Evolutionary conservation across 1,139 yeast species (phyloP).

Genomic region (Kodamaea arcana): DNA sequence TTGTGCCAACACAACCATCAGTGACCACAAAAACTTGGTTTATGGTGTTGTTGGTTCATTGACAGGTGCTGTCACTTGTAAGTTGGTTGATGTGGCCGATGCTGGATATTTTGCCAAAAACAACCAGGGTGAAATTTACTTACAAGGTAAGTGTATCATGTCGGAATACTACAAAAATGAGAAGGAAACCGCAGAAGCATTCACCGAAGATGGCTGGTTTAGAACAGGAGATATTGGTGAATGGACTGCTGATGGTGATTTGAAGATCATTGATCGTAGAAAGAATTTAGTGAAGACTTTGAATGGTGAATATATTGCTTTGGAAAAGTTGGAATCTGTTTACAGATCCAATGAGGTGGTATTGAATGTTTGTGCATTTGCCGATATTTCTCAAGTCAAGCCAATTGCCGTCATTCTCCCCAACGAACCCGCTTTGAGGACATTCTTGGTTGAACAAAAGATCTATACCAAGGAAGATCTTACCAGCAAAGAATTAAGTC

Average conservation of each 20-base stretch:
- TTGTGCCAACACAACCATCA: conserved; percentile 78
- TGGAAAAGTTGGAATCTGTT: conserved; percentile 82
- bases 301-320: conserved; percentile 96
- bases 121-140: conserved; percentile 87
- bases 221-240: conserved; percentile 96
- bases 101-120: conserved; percentile 90
- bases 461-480: conserved; percentile 47
- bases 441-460: conserved; percentile 50
- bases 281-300: conserved; percentile 94
- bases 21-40: conserved; percentile 62
- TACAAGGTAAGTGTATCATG: conserved; percentile 71
- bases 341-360: conserved; percentile 83
- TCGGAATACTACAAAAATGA: conserved; percentile 80
- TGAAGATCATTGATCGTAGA: conserved; percentile 86
- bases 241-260: conserved; percentile 78
- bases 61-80: conserved; percentile 78
- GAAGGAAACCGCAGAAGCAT: conserved; percentile 73
- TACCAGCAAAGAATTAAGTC: conserved; percentile 44
- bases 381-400: conserved; percentile 80
- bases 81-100: conserved; percentile 87
- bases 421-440: conserved; percentile 60
- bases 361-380: conserved; percentile 84
- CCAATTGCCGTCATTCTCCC: conserved; percentile 92
- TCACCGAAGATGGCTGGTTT: conserved; percentile 90
- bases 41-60: conserved; percentile 78